Evolutionary conservation across 768 basidiomycete genomes (phyloP).

Genomic region (Amanita rimosa): DNA sequence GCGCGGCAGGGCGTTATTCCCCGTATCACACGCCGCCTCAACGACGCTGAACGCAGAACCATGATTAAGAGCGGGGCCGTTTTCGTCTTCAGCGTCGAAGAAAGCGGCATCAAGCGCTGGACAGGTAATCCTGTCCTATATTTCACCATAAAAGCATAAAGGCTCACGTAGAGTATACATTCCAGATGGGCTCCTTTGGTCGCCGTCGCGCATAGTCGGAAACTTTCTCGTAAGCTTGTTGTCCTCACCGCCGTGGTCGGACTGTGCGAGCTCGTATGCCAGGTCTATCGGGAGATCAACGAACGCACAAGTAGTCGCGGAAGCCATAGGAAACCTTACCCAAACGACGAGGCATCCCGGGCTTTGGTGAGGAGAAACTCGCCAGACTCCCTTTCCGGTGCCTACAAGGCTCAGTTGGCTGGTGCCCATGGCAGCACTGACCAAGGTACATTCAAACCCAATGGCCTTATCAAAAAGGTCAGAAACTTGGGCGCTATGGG

Average conservation of each 20-base stretch:
- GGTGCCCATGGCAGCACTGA: constrained; percentile 24
- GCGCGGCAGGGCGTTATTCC: constrained; percentile 72
- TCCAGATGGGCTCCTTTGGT: constrained; percentile 60
- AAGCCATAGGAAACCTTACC: constrained; percentile 36
- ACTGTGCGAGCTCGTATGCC: not conserved
- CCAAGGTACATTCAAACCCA: constrained; percentile 52
- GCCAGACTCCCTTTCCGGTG: constrained; percentile 24
- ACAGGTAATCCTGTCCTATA: constrained; percentile 35
- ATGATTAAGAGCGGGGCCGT: constrained; percentile 64
- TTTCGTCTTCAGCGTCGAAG: constrained; percentile 83
- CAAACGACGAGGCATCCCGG: constrained; percentile 35
- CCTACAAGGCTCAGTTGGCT: constrained; percentile 22
- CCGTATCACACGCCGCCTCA: constrained; percentile 72
- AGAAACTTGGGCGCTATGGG: constrained; percentile 3
- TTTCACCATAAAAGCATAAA: constrained; percentile 7
- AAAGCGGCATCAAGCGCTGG: constrained; percentile 83
- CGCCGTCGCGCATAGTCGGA: constrained; percentile 73
- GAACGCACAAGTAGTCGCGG: constrained; percentile 51
- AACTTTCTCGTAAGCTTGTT: constrained; percentile 60
- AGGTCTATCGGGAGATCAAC: constrained; percentile 80
- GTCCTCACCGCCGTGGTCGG: not conserved
- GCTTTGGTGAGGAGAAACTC: constrained; percentile 26
- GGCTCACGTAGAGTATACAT: constrained; percentile 8
- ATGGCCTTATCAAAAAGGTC: constrained; percentile 80
- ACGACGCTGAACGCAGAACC: constrained; percentile 62